Conservation (phyloP, 768 basidiomycete species). For the Termitomyces sp. region DNA sequence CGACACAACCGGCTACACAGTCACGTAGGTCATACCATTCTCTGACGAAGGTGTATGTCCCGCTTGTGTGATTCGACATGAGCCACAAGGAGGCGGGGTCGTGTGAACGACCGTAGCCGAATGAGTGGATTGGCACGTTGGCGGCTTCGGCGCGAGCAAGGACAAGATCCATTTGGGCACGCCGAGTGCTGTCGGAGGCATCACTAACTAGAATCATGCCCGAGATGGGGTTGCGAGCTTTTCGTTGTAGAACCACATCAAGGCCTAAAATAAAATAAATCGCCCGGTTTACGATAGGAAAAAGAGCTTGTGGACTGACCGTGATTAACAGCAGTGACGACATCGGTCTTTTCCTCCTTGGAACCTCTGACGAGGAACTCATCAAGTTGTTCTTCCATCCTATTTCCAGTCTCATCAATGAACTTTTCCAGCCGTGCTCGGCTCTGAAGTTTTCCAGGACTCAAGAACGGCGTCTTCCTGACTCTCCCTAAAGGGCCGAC, state of each 20-base stretch:
- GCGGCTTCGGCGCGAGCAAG: conserved; percentile 96
- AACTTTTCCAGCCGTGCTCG: conserved; percentile 69
- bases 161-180: conserved; percentile 97
- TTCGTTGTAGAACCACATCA: conserved; percentile 92
- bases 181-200: conserved; percentile 84
- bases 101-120: conserved; percentile 95
- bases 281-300: not conserved
- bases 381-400: conserved; percentile 35
- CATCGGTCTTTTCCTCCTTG: conserved; percentile 93
- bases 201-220: conserved; percentile 94
- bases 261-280: conserved; percentile 46
- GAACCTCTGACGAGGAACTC: conserved; percentile 64
- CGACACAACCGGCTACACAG: conserved; percentile 90
- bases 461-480: conserved; percentile 91
- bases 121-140: conserved; percentile 93
- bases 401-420: conserved; percentile 60
- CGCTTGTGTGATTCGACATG: conserved; percentile 96
- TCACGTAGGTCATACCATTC: conserved; percentile 96
- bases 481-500: conserved; percentile 78
- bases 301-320: conserved; percentile 35
- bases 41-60: conserved; percentile 96
- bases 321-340: conserved; percentile 97
- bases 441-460: conserved; percentile 62
- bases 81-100: conserved; percentile 98
- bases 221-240: conserved; percentile 82